Percentiles rank a stretch among this genome's conserved stretches.
These are phyloP conservation scores for Botrytis medusae DNA, from an alignment of 2,329 filamentous ascomycete species.

Conservation along the genomic window DNA sequence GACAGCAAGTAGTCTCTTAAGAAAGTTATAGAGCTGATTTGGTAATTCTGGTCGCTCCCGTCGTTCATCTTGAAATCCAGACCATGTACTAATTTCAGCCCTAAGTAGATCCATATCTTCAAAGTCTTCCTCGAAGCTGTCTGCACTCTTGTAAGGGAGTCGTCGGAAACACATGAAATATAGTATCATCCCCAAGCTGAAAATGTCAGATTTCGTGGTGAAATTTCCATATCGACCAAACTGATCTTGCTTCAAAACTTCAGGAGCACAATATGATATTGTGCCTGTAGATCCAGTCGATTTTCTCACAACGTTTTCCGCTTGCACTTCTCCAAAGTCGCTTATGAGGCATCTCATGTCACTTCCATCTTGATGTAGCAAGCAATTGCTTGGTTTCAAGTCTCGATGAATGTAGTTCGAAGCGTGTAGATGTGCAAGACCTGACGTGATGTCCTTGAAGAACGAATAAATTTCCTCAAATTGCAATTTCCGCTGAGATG, in stretches of 20 bases:
- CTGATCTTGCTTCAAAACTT: conserved; percentile 73
- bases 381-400: conserved; percentile 92
- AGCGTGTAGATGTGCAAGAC: conserved; percentile 82
- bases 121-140: conserved; percentile 83
- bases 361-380: conserved; percentile 73
- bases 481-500: conserved; percentile 46
- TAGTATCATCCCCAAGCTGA: conserved; percentile 95
- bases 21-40: conserved; percentile 77
- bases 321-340: conserved; percentile 96
- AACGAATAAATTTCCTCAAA: conserved; percentile 97
- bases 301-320: conserved; percentile 75
- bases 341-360: conserved; percentile 83
- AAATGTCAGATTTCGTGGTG: conserved; percentile 96
- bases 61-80: conserved; percentile 78
- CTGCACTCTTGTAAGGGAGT: conserved; percentile 81
- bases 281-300: conserved; percentile 94
- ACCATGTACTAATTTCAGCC: conserved; percentile 83
- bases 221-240: conserved; percentile 84
- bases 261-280: conserved; percentile 95
- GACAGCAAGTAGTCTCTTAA: conserved; percentile 77
- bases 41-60: conserved; percentile 79
- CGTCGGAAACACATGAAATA: conserved; percentile 96
- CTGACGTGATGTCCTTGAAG: conserved; percentile 92
- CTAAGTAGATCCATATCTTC: conserved; percentile 86
- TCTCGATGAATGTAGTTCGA: conserved; percentile 96